A percentile compares a stretch with the other conserved stretches of the same genome.
These are phyloP conservation scores for Eucalyptus brandiana DNA, from an alignment of 345 rosid species.

Conservation along the genomic window DNA sequence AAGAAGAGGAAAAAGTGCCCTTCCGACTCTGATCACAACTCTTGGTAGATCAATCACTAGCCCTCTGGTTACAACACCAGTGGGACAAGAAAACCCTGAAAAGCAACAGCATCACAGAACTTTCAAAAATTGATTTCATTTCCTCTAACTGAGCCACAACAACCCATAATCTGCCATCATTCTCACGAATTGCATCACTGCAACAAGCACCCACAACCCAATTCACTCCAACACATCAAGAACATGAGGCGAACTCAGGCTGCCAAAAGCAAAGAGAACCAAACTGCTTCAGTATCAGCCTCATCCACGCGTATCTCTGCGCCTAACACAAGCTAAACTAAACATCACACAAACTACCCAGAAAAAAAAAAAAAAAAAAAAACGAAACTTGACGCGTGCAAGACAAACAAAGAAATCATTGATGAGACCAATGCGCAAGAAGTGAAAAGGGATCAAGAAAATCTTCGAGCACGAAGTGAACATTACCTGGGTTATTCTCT, in stretches of 20 bases:
- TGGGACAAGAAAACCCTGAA: neutral
- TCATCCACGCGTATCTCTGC: neutral
- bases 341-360: neutral
- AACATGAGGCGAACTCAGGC: neutral
- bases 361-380: neutral
- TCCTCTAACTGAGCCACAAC: neutral
- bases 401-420: neutral
- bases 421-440: neutral
- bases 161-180: neutral
- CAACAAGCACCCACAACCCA: neutral
- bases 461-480: neutral
- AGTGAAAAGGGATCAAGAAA: neutral
- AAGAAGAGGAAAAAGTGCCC: neutral
- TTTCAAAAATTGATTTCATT: neutral
- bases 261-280: neutral
- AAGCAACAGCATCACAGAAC: neutral
- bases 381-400: neutral
- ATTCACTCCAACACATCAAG: neutral
- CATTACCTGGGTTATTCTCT: neutral
- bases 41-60: neutral
- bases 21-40: neutral
- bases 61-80: neutral
- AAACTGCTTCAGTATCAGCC: neutral
- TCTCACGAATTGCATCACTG: neutral
- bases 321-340: neutral